These are phyloP conservation scores for Citrus inodora DNA, from an alignment of 345 rosid species.

Conservation along the genomic window DNA sequence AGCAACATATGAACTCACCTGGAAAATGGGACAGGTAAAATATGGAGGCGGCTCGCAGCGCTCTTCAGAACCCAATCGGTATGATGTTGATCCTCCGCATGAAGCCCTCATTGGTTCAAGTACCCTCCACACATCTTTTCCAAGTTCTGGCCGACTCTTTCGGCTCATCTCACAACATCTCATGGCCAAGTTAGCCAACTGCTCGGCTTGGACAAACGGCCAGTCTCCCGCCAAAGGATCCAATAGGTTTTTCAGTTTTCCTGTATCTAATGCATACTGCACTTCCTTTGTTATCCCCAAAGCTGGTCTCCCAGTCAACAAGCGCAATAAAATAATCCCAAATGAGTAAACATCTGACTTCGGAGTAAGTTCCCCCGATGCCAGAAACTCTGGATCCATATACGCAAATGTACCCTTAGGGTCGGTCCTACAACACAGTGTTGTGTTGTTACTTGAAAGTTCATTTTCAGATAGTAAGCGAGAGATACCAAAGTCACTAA, in stretches of 20 bases:
- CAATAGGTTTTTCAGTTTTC: slow-evolving; percentile 51
- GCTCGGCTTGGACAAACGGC: slow-evolving; percentile 90
- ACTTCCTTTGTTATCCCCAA: slow-evolving; percentile 67
- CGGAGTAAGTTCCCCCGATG: slow-evolving; percentile 72
- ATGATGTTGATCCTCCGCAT: slow-evolving; percentile 54
- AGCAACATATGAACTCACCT: slow-evolving; percentile 34
- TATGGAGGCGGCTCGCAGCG: slow-evolving; percentile 58
- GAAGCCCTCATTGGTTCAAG: slow-evolving; percentile 91
- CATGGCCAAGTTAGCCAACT: slow-evolving; percentile 70
- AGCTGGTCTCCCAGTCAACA: slow-evolving; percentile 74
- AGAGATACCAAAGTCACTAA: slow-evolving; percentile 83
- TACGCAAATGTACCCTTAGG: slow-evolving; percentile 72
- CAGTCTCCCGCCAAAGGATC: slow-evolving; percentile 96
- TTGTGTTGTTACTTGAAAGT: slow-evolving; percentile 29
- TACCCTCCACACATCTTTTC: slow-evolving; percentile 74
- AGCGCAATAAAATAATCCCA: slow-evolving; percentile 66
- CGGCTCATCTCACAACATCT: slow-evolving; percentile 75
- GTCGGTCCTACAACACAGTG: slow-evolving; percentile 44
- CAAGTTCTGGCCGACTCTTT: slow-evolving; percentile 75
- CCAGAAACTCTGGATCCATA: slow-evolving; percentile 77
- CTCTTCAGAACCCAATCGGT: slow-evolving; percentile 41
- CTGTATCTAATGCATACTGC: slow-evolving; percentile 55
- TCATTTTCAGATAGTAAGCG: slow-evolving; percentile 36
- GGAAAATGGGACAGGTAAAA: slow-evolving; percentile 85
- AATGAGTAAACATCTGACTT: slow-evolving; percentile 88